A percentile compares a stretch with the other conserved stretches of the same genome.
Evolutionary conservation across 257 asterid species (phyloP).

Genomic region (Scutellaria baicalensis): DNA sequence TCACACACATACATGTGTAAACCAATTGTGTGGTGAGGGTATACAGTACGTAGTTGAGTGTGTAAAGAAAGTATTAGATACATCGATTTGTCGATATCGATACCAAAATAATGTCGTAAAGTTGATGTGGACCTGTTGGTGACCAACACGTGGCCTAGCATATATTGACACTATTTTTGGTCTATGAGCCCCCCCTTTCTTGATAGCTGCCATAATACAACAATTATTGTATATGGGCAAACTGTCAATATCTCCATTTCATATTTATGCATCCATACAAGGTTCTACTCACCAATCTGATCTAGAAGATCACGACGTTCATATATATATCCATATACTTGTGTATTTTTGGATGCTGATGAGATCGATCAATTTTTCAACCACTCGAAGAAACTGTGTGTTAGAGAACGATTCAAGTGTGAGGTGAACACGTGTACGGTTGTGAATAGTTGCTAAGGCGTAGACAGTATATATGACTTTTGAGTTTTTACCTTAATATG

Average conservation of each 20-base stretch:
- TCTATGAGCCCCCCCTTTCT: constrained; percentile 7
- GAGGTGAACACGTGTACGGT: constrained; percentile 25
- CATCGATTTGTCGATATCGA: not conserved
- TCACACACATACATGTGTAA: not conserved
- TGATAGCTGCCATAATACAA: constrained; percentile 7
- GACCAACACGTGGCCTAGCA: constrained; percentile 26
- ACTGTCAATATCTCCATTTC: constrained; percentile 20
- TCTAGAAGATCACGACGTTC: not conserved
- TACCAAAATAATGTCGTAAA: not conserved
- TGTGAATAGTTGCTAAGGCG: not conserved
- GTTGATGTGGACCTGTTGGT: constrained; percentile 12
- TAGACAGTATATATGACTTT: not conserved
- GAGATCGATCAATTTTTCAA: too few relatives aligned
- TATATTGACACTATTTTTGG: constrained; percentile 21
- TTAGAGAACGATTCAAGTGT: too few relatives aligned
- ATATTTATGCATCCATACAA: not conserved
- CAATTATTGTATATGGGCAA: constrained; percentile 27
- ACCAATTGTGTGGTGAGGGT: not conserved
- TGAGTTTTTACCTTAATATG: not conserved
- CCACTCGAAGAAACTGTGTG: too few relatives aligned
- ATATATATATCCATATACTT: too few relatives aligned
- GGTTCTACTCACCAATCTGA: not conserved
- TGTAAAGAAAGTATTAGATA: not conserved
- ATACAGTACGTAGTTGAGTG: not conserved
- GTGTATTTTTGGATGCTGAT: too few relatives aligned